Percentiles rank a stretch among this genome's conserved stretches.
Evolutionary conservation across 805 yeast genomes (phyloP).

Genomic region (Barnettozyma californica): DNA sequence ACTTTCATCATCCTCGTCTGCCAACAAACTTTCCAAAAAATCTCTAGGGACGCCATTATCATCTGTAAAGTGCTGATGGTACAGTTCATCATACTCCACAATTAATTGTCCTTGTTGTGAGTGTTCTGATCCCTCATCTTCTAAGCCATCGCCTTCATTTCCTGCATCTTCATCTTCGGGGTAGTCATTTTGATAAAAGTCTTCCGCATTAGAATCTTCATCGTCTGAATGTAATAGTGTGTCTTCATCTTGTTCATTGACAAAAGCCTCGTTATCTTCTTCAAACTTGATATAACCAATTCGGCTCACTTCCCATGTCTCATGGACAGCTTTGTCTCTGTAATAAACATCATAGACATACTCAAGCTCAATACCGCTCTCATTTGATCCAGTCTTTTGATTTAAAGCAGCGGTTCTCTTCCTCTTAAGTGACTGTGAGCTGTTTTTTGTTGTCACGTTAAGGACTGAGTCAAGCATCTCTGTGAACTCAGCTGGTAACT

Average conservation of each 20-base stretch:
- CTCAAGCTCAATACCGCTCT: slow-evolving; percentile 37
- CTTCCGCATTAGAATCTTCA: slow-evolving; percentile 88
- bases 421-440: slow-evolving; percentile 17
- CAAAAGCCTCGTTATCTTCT: slow-evolving; percentile 33
- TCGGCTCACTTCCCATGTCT: slow-evolving; percentile 29
- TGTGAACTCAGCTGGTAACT: slow-evolving; percentile 57
- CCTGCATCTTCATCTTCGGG: slow-evolving; percentile 87
- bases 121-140: neutral
- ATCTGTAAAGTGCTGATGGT: slow-evolving; percentile 2
- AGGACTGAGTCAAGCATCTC: slow-evolving; percentile 69
- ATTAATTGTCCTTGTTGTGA: slow-evolving; percentile 3
- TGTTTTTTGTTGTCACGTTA: slow-evolving; percentile 27
- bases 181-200: slow-evolving; percentile 85
- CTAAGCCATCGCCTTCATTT: slow-evolving; percentile 17
- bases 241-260: slow-evolving; percentile 31
- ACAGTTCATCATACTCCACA: slow-evolving; percentile 6
- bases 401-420: slow-evolving; percentile 13
- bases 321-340: slow-evolving; percentile 59
- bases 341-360: slow-evolving; percentile 91
- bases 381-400: slow-evolving; percentile 12
- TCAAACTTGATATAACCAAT: slow-evolving; percentile 35
- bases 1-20: slow-evolving; percentile 22
- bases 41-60: slow-evolving; percentile 1
- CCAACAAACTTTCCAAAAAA: slow-evolving; percentile 3
- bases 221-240: slow-evolving; percentile 54